Conservation (phyloP, 2,329 filamentous ascomycete genomes). For the Cordyceps javanica region DNA sequence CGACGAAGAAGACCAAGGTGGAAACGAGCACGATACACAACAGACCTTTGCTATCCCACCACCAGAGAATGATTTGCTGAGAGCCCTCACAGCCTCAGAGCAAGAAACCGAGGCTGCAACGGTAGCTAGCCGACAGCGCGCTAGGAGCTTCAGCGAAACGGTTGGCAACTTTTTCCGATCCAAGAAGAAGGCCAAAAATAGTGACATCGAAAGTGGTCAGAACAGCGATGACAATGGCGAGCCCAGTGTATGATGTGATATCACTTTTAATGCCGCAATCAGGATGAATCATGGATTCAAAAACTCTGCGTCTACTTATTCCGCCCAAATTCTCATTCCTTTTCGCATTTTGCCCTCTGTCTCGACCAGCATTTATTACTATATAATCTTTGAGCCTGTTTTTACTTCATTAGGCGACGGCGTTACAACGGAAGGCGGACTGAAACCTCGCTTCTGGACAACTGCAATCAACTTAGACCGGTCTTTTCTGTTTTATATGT, state of each 20-base stretch:
- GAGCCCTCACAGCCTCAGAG: constrained; percentile 17
- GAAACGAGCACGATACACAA: constrained; percentile 17
- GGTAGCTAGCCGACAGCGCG: constrained; percentile 23
- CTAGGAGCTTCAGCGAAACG: constrained; percentile 37
- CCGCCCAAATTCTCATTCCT: not conserved
- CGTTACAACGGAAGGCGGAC: not conserved
- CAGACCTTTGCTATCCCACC: constrained; percentile 17
- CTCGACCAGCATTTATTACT: not conserved
- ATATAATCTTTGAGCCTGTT: not conserved
- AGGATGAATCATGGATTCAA: not conserved
- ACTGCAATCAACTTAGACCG: not conserved
- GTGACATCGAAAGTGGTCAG: not conserved
- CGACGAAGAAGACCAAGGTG: constrained; percentile 32
- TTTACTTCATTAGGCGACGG: not conserved
- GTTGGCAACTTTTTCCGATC: constrained; percentile 34
- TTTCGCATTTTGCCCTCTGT: not conserved
- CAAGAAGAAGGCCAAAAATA: constrained; percentile 19
- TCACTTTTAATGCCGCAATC: not conserved
- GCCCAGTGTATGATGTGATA: not conserved
- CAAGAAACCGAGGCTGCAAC: constrained; percentile 14
- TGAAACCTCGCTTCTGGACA: not conserved
- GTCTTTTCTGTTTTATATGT: not conserved
- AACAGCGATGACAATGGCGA: not conserved
- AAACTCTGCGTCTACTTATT: not conserved
- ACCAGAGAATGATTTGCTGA: constrained; percentile 22